These are phyloP conservation scores for Venturiaceae sp. DNA, from an alignment of 2,329 filamentous ascomycete genomes.

Conservation along the genomic window DNA sequence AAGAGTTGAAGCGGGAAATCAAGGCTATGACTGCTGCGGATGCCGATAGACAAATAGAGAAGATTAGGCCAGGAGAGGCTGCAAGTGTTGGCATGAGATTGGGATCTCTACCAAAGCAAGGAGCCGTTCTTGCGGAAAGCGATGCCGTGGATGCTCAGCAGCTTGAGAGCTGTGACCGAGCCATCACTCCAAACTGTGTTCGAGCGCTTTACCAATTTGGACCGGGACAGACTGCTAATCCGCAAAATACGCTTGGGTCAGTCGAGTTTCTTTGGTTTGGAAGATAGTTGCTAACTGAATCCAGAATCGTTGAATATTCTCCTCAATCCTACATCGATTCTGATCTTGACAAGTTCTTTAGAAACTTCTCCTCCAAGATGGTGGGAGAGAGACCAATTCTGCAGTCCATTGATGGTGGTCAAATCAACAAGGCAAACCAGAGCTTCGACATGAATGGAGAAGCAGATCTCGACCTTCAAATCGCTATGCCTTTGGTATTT, in stretches of 20 bases:
- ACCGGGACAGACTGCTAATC: constrained; percentile 21
- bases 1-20: constrained; percentile 42
- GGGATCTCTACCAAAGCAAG: constrained; percentile 9
- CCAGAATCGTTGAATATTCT: constrained; percentile 40
- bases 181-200: constrained; percentile 37
- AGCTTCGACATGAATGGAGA: constrained; percentile 10
- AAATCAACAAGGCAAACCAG: constrained; percentile 9
- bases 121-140: constrained; percentile 1
- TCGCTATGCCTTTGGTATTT: constrained; percentile 5
- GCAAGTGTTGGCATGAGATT: constrained; percentile 1
- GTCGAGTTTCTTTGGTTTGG: background rate
- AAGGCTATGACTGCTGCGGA: constrained; percentile 26
- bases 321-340: constrained; percentile 41
- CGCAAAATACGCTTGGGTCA: constrained; percentile 4
- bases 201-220: constrained; percentile 36
- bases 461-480: constrained; percentile 9
- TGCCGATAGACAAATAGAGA: background rate
- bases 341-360: constrained; percentile 41
- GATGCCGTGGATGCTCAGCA: background rate
- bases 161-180: constrained; percentile 26
- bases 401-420: constrained; percentile 37
- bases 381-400: constrained; percentile 35
- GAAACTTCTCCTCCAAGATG: constrained; percentile 31
- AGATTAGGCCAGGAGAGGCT: background rate
- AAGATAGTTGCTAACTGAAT: background rate